phyloP scores from a whole-genome alignment of 768 basidiomycete genomes.

The Amanita thiersii region DNA sequence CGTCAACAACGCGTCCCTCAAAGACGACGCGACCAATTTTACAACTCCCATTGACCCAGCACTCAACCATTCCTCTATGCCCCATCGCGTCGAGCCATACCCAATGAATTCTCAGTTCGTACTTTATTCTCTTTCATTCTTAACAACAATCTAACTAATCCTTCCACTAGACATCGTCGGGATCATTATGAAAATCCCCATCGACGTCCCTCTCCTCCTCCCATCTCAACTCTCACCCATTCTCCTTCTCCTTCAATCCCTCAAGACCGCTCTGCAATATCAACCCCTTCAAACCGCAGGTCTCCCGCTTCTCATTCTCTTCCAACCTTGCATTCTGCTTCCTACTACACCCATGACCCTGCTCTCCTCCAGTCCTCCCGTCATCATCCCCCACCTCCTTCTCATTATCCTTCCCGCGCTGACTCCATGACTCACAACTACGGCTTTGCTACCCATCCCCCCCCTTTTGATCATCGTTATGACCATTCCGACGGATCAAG shows the following conservation, averaged over 20 bases:
- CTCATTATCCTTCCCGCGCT: slow-evolving; percentile 14
- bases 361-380: slow-evolving; percentile 8
- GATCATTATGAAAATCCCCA: slow-evolving; percentile 16
- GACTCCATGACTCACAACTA: slow-evolving; percentile 6
- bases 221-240: slow-evolving; percentile 9
- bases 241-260: slow-evolving; percentile 8
- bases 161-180: slow-evolving; percentile 21
- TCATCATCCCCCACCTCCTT: slow-evolving; percentile 3
- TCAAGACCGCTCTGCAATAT: slow-evolving; percentile 9
- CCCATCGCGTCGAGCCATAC: slow-evolving; percentile 39
- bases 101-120: slow-evolving; percentile 25
- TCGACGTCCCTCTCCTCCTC: slow-evolving; percentile 9
- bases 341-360: slow-evolving; percentile 8
- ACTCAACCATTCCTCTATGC: slow-evolving; percentile 28
- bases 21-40: slow-evolving; percentile 12
- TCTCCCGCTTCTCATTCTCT: slow-evolving; percentile 11
- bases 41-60: slow-evolving; percentile 8
- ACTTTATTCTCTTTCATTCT: slow-evolving; percentile 6
- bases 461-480: slow-evolving; percentile 18
- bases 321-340: slow-evolving; percentile 7
- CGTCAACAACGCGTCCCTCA: slow-evolving; percentile 5
- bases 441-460: slow-evolving; percentile 11
- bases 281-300: slow-evolving; percentile 6
- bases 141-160: slow-evolving; percentile 13
- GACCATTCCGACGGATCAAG: slow-evolving; percentile 10